Conservation (phyloP, 148 eudicot genomes). For the Heliosperma pusillum region DNA sequence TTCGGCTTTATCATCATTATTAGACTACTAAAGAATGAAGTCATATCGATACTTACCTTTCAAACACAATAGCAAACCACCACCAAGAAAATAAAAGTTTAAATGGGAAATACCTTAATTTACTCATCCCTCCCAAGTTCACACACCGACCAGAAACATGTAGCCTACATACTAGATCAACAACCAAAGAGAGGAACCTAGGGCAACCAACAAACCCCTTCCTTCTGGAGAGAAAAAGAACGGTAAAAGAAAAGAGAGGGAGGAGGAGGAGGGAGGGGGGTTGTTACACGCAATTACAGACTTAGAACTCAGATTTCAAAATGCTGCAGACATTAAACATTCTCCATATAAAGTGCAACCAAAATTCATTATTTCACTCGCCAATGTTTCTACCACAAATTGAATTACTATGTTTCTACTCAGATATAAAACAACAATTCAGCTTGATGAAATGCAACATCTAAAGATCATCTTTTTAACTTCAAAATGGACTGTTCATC, state of each 20-base stretch:
- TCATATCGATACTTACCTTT: conserved; percentile 1
- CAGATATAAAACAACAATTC: no score
- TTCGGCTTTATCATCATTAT: conserved; percentile 34
- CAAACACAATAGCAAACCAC: conserved; percentile 12
- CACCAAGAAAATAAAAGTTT: not conserved
- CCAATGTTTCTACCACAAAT: no score
- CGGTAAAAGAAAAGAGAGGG: not conserved
- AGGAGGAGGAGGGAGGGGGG: not conserved
- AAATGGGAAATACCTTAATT: not conserved
- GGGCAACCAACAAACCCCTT: not conserved
- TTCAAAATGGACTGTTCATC: no score
- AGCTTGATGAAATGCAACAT: no score
- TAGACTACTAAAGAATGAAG: conserved; percentile 20
- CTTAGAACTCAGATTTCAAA: no score
- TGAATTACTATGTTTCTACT: no score
- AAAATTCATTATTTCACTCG: no score
- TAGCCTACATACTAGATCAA: not conserved
- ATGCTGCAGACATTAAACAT: no score
- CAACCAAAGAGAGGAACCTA: not conserved
- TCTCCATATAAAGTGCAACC: not conserved
- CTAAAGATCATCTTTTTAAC: no score
- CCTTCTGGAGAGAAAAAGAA: not conserved
- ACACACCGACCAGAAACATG: not conserved
- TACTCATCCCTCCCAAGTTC: not conserved
- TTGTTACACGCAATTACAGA: not conserved